phyloP scores from a whole-genome alignment of 2,329 filamentous ascomycete genomes.

The Chrysosporium queenslandicum region DNA sequence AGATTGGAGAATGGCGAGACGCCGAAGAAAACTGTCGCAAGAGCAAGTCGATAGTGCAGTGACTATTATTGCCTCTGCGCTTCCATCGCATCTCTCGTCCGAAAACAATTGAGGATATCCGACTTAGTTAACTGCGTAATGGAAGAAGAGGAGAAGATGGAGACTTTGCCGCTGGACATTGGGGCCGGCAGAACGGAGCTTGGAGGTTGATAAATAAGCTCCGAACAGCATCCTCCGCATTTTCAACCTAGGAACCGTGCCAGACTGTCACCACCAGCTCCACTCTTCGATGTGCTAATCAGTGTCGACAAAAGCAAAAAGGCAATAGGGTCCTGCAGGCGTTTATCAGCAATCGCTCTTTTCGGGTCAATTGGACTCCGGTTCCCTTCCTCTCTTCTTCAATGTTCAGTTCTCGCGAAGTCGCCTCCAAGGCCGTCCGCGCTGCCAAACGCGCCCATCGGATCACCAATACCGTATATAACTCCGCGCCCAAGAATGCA shows the following conservation, averaged over 20 bases:
- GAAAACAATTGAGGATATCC: no score
- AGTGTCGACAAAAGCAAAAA: neutral
- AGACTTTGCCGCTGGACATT: neutral
- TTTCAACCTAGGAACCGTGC: neutral
- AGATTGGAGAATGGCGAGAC: neutral
- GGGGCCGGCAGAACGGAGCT: neutral
- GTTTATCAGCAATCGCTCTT: neutral
- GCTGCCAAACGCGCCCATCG: constrained; percentile 4
- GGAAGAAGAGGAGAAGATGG: neutral
- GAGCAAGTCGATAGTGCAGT: neutral
- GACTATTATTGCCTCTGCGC: neutral
- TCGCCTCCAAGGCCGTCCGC: constrained; percentile 10
- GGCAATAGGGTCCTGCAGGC: no score
- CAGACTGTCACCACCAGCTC: neutral
- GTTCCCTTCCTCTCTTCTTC: neutral
- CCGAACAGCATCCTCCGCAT: neutral
- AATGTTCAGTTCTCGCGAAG: constrained; percentile 15
- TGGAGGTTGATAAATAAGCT: neutral
- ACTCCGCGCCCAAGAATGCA: constrained; percentile 2
- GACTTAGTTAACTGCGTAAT: no score
- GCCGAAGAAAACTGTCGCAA: neutral
- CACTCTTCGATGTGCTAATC: neutral
- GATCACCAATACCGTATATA: neutral
- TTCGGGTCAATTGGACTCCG: neutral
- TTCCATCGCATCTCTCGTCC: neutral